Evolutionary conservation across 1,139 yeast species (phyloP), one percentile per base, ranked within the genome.

Genomic region (Yamadazyma epiphylla): DNA sequence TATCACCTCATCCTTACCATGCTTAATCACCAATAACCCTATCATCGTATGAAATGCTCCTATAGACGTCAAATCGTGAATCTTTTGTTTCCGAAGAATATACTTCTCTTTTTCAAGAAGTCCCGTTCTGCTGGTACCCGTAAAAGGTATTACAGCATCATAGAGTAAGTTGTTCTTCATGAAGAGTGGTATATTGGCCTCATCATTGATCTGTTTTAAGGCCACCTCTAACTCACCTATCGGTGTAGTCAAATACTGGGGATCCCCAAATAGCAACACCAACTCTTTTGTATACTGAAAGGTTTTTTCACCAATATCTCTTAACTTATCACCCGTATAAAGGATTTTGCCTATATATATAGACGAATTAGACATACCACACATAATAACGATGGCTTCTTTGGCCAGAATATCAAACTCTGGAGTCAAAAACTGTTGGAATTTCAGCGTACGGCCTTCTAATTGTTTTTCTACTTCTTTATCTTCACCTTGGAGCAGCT

Each of bases 31-130:
- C 9, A 65, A 33, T 14, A 68, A 19, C 1, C 74, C 74, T 5
- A 67, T 39, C 55, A 68, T 43, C 3, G 69, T 58, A 37, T 60
- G 60, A 35, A 68, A 67, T 28, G 68, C 55, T 5, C 64, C 69
- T 5, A 65, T 45, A 17, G 55, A 38, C 0, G 70, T 49, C 8
- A 45, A 39, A 15, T 58, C 55, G 15, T 42, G 38, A 2, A 66
- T 49, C 27, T 9, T 35, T 23, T 23, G 38, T 41, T 12, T 38
- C 42, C 5, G 39, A 42, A 9, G 16, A 33, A 23, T 7, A 5
- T 19, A 5, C n/a, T 21, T 13, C 16, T 26, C 13, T 19, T 19
- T 11, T 11, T 13, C 22, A 4, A 17, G 26, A 25, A 22, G 45
- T 3, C 44, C 41, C 6, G 32, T 26, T 19, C 48, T 43, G 42